Evolutionary conservation across 192 early-diverging fungal species (phyloP).

Genomic region (Coemansia sp.): DNA sequence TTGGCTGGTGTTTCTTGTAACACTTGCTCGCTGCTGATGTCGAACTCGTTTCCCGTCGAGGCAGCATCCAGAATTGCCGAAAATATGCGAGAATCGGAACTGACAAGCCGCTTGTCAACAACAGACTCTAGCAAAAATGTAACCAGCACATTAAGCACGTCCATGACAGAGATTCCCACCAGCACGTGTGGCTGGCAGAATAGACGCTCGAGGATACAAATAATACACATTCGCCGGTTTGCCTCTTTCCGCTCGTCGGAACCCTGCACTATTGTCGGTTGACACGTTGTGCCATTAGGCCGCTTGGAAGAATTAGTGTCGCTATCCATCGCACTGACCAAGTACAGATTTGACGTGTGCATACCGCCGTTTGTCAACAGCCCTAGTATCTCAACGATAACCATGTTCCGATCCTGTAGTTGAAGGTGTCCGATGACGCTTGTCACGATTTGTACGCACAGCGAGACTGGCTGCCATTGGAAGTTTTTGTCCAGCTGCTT

Average conservation of each 20-base stretch:
- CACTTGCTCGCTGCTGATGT: neutral
- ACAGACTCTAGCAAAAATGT: slow-evolving; percentile 40
- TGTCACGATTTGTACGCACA: slow-evolving; percentile 32
- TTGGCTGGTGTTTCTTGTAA: slow-evolving; percentile 14
- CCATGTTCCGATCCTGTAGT: slow-evolving; percentile 53
- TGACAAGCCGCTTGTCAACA: neutral
- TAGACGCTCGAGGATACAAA: slow-evolving; percentile 43
- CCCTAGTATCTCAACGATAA: slow-evolving; percentile 46
- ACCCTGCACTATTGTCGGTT: neutral
- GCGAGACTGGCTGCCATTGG: slow-evolving; percentile 31
- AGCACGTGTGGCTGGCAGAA: slow-evolving; percentile 51
- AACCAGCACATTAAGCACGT: slow-evolving; percentile 49
- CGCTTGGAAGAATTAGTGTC: neutral
- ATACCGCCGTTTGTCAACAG: slow-evolving; percentile 40
- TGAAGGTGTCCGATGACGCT: slow-evolving; percentile 37
- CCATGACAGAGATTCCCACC: slow-evolving; percentile 56
- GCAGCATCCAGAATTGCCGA: slow-evolving; percentile 14
- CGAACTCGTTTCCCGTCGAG: neutral
- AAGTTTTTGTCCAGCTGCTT: slow-evolving; percentile 31
- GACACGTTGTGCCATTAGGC: neutral
- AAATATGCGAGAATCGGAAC: slow-evolving; percentile 25
- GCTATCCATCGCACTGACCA: slow-evolving; percentile 4
- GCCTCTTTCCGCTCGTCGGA: slow-evolving; percentile 1
- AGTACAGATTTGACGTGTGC: slow-evolving; percentile 21
- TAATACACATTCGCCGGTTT: slow-evolving; percentile 33